phyloP scores from a whole-genome alignment of 2,329 filamentous ascomycete genomes.

The Monosporascus sp. region DNA sequence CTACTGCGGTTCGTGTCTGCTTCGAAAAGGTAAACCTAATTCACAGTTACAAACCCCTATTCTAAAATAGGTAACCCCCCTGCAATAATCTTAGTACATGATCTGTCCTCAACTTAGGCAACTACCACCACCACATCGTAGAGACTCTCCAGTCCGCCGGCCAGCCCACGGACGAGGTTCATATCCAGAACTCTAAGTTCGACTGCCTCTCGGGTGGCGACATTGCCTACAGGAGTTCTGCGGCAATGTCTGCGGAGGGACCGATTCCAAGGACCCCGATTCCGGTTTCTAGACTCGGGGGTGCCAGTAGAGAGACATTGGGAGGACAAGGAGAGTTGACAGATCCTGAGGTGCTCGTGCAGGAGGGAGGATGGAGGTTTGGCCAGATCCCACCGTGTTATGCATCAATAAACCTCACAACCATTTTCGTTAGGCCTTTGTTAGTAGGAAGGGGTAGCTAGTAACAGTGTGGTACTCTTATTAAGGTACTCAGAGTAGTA shows the following conservation, averaged over 20 bases:
- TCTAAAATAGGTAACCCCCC: neutral
- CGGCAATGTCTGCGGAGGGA: conserved; percentile 1
- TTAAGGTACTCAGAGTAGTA: no score
- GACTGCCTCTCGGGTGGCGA: conserved; percentile 3
- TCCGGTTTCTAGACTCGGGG: neutral
- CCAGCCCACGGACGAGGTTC: neutral
- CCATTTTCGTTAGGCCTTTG: no score
- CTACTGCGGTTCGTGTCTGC: conserved; percentile 4
- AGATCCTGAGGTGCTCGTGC: no score
- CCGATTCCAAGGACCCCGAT: conserved; percentile 1
- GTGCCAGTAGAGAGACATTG: no score
- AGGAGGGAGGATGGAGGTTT: no score
- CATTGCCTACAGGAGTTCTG: conserved; percentile 2
- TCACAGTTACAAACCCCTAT: neutral
- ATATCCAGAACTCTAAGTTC: conserved; percentile 4
- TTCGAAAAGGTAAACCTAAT: neutral
- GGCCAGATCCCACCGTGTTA: no score
- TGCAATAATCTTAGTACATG: neutral
- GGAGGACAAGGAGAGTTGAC: no score
- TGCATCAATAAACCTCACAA: no score
- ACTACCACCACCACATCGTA: conserved; percentile 5
- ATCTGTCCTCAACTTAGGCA: neutral
- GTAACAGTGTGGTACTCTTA: no score
- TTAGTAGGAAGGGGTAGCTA: no score
- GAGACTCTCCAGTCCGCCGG: neutral